phyloP scores from a whole-genome alignment of 108 stramenopile species.

The Mediolabrus comicus region DNA sequence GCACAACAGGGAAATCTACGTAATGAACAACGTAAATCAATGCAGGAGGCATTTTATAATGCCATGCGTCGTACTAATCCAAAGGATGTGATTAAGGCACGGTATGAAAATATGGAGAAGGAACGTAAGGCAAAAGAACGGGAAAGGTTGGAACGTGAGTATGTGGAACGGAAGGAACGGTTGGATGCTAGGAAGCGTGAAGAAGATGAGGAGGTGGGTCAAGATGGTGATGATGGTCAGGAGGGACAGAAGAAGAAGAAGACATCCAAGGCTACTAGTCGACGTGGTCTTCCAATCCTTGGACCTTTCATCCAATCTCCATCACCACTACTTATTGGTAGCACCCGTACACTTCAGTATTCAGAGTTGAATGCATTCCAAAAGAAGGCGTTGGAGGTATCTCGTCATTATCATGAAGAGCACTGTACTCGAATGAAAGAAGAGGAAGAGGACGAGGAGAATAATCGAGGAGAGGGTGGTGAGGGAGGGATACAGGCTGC shows the following conservation, averaged over 20 bases:
- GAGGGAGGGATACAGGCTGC: conserved; percentile 43
- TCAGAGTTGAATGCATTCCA: conserved; percentile 22
- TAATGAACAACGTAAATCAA: not conserved
- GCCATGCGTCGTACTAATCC: conserved; percentile 4
- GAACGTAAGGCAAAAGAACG: not conserved
- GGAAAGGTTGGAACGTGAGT: not conserved
- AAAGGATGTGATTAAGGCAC: not conserved
- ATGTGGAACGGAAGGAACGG: conserved; percentile 8
- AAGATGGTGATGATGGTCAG: not conserved
- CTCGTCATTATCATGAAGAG: conserved; percentile 17
- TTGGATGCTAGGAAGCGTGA: conserved; percentile 1
- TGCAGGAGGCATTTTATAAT: not conserved
- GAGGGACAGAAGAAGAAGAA: not conserved
- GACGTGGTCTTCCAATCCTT: conserved; percentile 10
- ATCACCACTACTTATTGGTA: conserved; percentile 23
- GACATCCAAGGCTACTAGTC: not conserved
- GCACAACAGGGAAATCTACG: not conserved
- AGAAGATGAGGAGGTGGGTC: not conserved
- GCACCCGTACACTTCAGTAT: conserved; percentile 10
- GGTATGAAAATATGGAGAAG: not conserved
- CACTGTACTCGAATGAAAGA: conserved; percentile 1
- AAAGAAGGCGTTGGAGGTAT: conserved; percentile 20
- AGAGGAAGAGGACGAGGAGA: not conserved
- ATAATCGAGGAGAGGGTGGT: not conserved
- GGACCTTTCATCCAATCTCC: conserved; percentile 1